Evolutionary conservation across 2,329 filamentous ascomycete genomes (phyloP).

Genomic region (Aspergillus terreus): DNA sequence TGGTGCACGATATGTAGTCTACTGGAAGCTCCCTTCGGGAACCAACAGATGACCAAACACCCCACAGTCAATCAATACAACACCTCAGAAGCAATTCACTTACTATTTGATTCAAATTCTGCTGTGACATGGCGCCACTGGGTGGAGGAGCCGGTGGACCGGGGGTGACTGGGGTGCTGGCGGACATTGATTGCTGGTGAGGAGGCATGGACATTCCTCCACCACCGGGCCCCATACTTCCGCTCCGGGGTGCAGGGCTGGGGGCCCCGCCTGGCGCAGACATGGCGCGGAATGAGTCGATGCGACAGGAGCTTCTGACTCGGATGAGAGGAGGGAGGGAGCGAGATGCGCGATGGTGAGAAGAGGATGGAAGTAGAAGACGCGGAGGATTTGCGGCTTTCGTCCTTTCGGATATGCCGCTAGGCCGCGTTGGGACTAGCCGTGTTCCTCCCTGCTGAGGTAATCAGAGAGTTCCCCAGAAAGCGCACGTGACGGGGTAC

Average conservation of each 20-base stretch:
- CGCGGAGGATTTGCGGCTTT: neutral
- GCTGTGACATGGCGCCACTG: conserved; percentile 63
- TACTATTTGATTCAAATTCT: conserved; percentile 95
- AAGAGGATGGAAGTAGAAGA: conserved; percentile 11
- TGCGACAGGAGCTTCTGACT: conserved; percentile 2
- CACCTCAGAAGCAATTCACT: conserved; percentile 38
- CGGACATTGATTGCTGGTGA: conserved; percentile 43
- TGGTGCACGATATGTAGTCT: neutral
- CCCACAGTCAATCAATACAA: conserved; percentile 2
- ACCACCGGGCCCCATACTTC: conserved; percentile 45
- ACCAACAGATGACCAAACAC: neutral
- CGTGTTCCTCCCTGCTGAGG: neutral
- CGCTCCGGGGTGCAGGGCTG: conserved; percentile 47
- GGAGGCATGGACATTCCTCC: conserved; percentile 45
- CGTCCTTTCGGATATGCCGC: conserved; percentile 21
- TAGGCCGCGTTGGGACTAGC: conserved; percentile 4
- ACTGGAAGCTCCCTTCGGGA: neutral
- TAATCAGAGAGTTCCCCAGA: conserved; percentile 3
- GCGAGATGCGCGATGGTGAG: conserved; percentile 5
- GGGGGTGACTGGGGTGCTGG: conserved; percentile 29
- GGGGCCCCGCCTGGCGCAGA: conserved; percentile 45
- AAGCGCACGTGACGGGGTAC: conserved; percentile 9
- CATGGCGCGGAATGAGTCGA: conserved; percentile 26
- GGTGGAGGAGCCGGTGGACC: conserved; percentile 30
- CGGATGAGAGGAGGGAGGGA: neutral